Evolutionary conservation across 169 alveolate species (phyloP), one percentile per base, ranked within the genome.

Genomic region (Eimeria acervulina): DNA sequence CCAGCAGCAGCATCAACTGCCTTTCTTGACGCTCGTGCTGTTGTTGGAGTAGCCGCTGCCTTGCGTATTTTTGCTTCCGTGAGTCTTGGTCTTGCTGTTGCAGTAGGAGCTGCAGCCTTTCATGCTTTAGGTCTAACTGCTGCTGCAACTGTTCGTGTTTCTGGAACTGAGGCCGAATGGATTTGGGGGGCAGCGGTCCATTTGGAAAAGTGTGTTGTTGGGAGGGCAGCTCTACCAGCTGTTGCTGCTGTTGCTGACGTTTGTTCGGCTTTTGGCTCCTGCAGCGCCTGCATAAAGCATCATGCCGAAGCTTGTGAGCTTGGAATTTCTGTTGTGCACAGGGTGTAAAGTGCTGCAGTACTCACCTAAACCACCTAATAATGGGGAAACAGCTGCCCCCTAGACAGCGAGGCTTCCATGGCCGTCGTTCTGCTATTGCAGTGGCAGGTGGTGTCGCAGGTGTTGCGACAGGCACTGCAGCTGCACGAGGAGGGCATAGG

Each of bases 281-380:
- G 90, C 72, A 81, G 90, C 90, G n/a, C 63, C 89, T 42, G 47
- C 89, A 51, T 51, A 78, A 17, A 52, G 31, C 31, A 19, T 3
- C 33, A 1, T 13, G n/a, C 42, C 7, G 44, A 0, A 28, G 47
- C 47, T 6, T 31, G 80, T 33, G 23, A 63, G 23, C 42, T 31
- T 28, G 23, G 0, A 3, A 6, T 4, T 1, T 3, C 1, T 28
- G 8, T 28, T 31, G 23, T 31, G 10, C 31, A 15, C 47, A 12
- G 44, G 1, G 17, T 21, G 47, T 40, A 19, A 5, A 44, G 31
- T 44, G 61, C 87, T 17, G 23, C 47, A 51, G 51, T 31, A 19
- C 90, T 52, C 61, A 81, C 90, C 72, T 81, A 51, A 2, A n/a
- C 90, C 90, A 81, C 55, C 72, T 36, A 33, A 81, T 40, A 12